A percentile compares a stretch with the other conserved stretches of the same genome.
These are phyloP conservation scores for Rhodocollybia butyracea DNA, from an alignment of 768 basidiomycete genomes.

Conservation along the genomic window DNA sequence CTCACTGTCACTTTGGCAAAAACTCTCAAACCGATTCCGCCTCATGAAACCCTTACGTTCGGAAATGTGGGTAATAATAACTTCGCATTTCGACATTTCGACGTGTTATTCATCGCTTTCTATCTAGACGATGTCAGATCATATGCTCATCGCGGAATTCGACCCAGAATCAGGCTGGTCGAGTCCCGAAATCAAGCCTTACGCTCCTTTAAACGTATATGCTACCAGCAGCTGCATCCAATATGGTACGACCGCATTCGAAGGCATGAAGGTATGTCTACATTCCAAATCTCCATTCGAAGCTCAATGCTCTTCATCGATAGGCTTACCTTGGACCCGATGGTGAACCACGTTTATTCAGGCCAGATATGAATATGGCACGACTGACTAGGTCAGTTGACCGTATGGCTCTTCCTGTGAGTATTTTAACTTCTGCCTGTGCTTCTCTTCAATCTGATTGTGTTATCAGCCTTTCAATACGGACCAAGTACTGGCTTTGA, in stretches of 20 bases:
- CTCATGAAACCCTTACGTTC: not conserved
- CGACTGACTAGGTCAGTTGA: slow-evolving; percentile 68
- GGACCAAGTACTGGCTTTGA: slow-evolving; percentile 62
- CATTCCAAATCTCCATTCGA: not conserved
- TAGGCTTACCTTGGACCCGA: slow-evolving; percentile 64
- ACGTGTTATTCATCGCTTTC: not conserved
- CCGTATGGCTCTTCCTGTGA: slow-evolving; percentile 59
- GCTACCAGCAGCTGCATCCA: slow-evolving; percentile 78
- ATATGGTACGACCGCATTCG: slow-evolving; percentile 83
- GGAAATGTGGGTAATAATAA: not conserved
- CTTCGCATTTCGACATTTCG: not conserved
- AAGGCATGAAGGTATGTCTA: slow-evolving; percentile 68
- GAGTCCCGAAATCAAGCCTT: slow-evolving; percentile 69
- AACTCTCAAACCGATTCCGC: slow-evolving; percentile 2
- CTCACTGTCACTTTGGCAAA: not conserved
- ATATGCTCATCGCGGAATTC: slow-evolving; percentile 73
- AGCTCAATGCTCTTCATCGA: slow-evolving; percentile 25
- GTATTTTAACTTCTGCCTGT: not conserved
- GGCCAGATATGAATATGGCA: slow-evolving; percentile 83
- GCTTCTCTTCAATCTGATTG: not conserved
- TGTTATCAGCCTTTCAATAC: slow-evolving; percentile 64
- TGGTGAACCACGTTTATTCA: slow-evolving; percentile 73
- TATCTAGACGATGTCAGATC: slow-evolving; percentile 61
- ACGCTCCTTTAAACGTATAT: slow-evolving; percentile 65
- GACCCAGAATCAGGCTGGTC: slow-evolving; percentile 66